phyloP scores from a whole-genome alignment of 225 moss, liverwort and hornwort genomes.

The Neckera pumila region DNA sequence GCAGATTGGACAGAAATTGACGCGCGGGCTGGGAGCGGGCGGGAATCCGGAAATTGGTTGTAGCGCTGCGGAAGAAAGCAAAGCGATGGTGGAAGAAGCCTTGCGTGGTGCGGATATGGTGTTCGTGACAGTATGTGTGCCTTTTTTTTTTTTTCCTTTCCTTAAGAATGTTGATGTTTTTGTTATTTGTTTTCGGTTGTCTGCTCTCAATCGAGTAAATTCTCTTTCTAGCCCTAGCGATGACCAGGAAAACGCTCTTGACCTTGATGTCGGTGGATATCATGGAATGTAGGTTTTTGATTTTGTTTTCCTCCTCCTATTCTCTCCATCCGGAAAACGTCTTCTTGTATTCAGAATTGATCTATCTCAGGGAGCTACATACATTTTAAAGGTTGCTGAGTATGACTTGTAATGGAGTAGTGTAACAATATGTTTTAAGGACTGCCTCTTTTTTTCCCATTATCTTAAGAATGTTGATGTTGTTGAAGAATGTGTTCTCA shows the following conservation, averaged over 20 bases:
- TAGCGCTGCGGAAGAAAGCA: conserved; percentile 96
- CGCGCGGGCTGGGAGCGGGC: conserved; percentile 86
- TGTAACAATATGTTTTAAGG: background rate
- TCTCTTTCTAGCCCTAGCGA: background rate
- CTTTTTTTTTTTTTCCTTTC: background rate
- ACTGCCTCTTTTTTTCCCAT: background rate
- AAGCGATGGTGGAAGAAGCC: conserved; percentile 75
- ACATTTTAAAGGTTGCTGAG: background rate
- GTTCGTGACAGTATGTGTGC: conserved; percentile 63
- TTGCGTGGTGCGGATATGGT: conserved; percentile 95
- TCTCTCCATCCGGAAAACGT: background rate
- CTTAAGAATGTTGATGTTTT: background rate
- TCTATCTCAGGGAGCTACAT: background rate
- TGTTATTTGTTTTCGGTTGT: background rate
- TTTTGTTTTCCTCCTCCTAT: background rate
- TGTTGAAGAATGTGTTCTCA: background rate
- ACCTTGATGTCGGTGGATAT: background rate
- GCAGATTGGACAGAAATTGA: conserved; percentile 94
- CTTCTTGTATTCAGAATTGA: background rate
- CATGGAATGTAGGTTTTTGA: background rate
- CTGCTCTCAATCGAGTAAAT: background rate
- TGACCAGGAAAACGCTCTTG: background rate
- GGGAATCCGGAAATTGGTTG: conserved; percentile 96
- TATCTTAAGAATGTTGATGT: background rate
- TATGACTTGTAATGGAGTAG: background rate